Conservation (phyloP, 2,329 filamentous ascomycete genomes). For the Cladophialophora yegresii region DNA sequence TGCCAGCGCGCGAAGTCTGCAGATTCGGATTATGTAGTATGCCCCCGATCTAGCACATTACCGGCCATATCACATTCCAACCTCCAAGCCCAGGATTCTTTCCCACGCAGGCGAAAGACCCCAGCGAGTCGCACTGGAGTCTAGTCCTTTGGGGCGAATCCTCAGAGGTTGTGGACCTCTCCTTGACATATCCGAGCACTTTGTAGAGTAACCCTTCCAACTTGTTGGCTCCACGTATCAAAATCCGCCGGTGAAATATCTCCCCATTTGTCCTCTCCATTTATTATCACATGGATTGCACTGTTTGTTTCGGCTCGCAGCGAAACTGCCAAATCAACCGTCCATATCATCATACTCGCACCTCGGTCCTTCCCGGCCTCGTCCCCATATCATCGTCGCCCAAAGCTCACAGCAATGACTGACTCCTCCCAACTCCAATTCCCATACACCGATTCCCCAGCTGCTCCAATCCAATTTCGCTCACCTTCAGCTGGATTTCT, state of each 20-base stretch:
- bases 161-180: too few species aligned
- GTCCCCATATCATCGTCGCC: neutral
- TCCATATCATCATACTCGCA: neutral
- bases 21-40: neutral
- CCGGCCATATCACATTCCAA: neutral
- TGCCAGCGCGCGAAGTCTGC: neutral
- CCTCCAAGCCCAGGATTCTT: neutral
- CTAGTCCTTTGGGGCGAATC: neutral
- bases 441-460: neutral
- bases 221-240: neutral
- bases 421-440: neutral
- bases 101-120: neutral
- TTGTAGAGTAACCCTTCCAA: neutral
- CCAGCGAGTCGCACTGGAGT: neutral
- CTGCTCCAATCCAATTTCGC: neutral
- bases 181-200: too few species aligned
- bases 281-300: neutral
- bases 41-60: neutral
- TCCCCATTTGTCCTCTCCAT: neutral
- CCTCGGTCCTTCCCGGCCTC: neutral
- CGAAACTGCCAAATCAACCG: neutral
- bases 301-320: neutral
- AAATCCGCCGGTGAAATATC: too few species aligned
- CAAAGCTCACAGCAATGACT: neutral
- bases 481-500: neutral